Evolutionary conservation across 176 grass and related monocot genomes (phyloP).

Genomic region (Oryza coarctata): DNA sequence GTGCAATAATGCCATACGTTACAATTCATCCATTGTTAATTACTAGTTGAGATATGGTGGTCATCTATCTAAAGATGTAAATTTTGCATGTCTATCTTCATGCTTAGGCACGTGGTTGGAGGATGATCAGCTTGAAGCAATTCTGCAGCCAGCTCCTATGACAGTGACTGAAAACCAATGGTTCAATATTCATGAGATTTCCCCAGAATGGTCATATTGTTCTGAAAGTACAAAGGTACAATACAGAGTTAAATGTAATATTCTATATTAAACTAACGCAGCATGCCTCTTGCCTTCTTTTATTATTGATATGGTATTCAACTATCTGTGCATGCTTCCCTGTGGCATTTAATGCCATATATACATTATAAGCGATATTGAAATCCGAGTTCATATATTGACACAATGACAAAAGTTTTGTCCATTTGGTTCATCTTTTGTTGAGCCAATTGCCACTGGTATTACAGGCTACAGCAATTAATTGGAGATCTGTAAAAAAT

Average conservation of each 20-base stretch:
- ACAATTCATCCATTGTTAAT: conserved; percentile 16
- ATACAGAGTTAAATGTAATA: neutral
- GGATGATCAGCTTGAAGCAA: conserved; percentile 55
- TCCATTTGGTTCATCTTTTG: neutral
- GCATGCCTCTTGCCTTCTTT: conserved; percentile 2
- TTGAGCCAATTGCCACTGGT: neutral
- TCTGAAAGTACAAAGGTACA: conserved; percentile 85
- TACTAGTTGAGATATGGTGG: conserved; percentile 8
- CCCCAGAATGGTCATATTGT: conserved; percentile 79
- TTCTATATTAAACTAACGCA: neutral
- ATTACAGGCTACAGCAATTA: conserved; percentile 18
- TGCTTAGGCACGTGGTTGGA: conserved; percentile 63
- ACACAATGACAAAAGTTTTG: neutral
- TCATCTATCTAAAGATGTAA: conserved; percentile 4
- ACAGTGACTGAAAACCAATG: conserved; percentile 38
- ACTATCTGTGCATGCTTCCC: neutral
- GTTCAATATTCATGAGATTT: conserved; percentile 64
- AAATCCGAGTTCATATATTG: conserved; percentile 9
- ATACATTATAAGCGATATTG: neutral
- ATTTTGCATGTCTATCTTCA: conserved; percentile 26
- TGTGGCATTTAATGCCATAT: conserved; percentile 8
- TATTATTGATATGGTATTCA: conserved; percentile 13
- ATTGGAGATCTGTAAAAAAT: conserved; percentile 33
- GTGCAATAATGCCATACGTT: conserved; percentile 36
- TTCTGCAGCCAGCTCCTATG: conserved; percentile 37